These are phyloP conservation scores for Wickerhamia fluorescens DNA, from an alignment of 805 yeast genomes.

Conservation along the genomic window DNA sequence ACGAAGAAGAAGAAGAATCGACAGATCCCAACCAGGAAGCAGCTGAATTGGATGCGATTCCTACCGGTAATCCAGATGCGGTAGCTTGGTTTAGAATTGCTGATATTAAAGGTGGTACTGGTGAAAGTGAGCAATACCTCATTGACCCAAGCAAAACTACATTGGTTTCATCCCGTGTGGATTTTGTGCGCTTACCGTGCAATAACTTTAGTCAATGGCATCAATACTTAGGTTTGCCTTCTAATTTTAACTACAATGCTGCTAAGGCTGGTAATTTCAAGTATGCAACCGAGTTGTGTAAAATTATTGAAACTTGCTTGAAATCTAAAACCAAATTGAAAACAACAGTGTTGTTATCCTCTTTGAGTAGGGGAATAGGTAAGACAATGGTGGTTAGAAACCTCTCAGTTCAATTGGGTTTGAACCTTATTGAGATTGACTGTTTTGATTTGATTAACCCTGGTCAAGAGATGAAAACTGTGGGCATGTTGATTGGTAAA, in stretches of 20 bases:
- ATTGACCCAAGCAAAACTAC: conserved; percentile 66
- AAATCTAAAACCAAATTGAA: conserved; percentile 35
- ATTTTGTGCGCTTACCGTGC: conserved; percentile 29
- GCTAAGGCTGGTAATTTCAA: conserved; percentile 28
- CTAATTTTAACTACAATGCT: conserved; percentile 28
- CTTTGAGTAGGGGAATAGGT: conserved; percentile 73
- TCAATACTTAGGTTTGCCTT: conserved; percentile 38
- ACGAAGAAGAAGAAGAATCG: conserved; percentile 15
- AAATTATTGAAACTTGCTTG: conserved; percentile 49
- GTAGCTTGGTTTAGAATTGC: conserved; percentile 82
- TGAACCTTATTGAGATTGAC: conserved; percentile 62
- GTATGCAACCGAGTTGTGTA: conserved; percentile 44
- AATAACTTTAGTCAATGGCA: conserved; percentile 37
- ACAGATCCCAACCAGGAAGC: conserved; percentile 15
- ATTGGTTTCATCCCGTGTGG: conserved; percentile 62
- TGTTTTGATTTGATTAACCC: conserved; percentile 59
- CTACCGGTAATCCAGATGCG: conserved; percentile 58
- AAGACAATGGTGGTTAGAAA: conserved; percentile 58
- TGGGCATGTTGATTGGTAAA: conserved; percentile 72
- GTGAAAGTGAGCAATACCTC: conserved; percentile 35
- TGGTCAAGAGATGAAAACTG: conserved; percentile 69
- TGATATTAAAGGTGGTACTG: conserved; percentile 38
- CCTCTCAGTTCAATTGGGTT: conserved; percentile 52
- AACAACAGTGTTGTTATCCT: conserved; percentile 60
- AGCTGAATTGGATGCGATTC: conserved; percentile 28